These are phyloP conservation scores for Sindora glabra DNA, from an alignment of 306 rosid genomes.

Conservation along the genomic window DNA sequence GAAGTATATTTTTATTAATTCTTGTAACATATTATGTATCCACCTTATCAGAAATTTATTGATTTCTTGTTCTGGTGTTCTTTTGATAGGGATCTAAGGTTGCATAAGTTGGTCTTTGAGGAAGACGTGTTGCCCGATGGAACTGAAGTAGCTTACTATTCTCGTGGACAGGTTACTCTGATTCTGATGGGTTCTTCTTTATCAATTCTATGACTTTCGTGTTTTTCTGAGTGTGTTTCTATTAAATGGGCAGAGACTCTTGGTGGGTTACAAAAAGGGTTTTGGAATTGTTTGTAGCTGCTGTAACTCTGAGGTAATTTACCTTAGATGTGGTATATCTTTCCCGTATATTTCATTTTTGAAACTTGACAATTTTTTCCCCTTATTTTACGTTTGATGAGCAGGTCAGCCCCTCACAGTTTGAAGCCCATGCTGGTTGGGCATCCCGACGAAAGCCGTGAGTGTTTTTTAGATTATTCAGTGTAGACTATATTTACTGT, in stretches of 20 bases:
- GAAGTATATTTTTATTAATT: neutral
- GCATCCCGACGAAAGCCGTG: constrained; percentile 94
- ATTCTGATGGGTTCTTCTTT: neutral
- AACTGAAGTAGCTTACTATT: constrained; percentile 72
- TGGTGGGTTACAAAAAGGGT: constrained; percentile 76
- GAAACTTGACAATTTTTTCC: no score
- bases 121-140: constrained; percentile 75
- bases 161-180: constrained; percentile 62
- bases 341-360: no score
- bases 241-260: constrained; percentile 46
- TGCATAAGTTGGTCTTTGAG: constrained; percentile 87
- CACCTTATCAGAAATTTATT: neutral
- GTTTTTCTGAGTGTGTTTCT: constrained; percentile 22
- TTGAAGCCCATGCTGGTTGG: constrained; percentile 99
- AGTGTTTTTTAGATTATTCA: constrained; percentile 29
- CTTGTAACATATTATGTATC: neutral
- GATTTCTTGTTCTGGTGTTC: neutral
- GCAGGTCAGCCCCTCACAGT: constrained; percentile 86
- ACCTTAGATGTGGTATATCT: neutral
- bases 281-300: constrained; percentile 65
- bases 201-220: neutral
- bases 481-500: no score
- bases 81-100: constrained; percentile 62
- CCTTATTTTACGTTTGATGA: neutral
- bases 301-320: constrained; percentile 63